phyloP scores from a whole-genome alignment of 2,329 filamentous ascomycete genomes.

The Uncinocarpus reesii region DNA sequence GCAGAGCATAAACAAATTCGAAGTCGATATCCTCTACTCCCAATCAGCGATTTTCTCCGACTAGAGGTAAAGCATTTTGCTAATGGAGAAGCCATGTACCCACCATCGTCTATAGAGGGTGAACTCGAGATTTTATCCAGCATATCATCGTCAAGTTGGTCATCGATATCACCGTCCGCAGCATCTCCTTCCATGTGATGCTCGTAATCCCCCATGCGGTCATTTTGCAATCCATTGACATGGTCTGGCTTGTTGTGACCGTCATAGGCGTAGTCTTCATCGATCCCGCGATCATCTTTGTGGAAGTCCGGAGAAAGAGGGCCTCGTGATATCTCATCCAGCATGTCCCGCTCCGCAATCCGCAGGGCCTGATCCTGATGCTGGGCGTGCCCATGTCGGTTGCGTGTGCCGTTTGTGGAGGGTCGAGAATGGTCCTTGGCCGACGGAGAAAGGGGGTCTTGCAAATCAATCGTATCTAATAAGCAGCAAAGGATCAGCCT shows the following conservation, averaged over 20 bases:
- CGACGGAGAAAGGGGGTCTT: conserved; percentile 67
- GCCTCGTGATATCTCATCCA: conserved; percentile 58
- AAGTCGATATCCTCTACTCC: conserved; percentile 96
- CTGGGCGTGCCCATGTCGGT: conserved; percentile 50
- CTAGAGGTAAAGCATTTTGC: neutral
- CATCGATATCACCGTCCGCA: conserved; percentile 56
- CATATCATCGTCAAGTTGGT: conserved; percentile 66
- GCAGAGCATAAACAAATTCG: conserved; percentile 95
- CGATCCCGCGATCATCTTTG: conserved; percentile 29
- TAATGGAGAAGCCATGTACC: conserved; percentile 44
- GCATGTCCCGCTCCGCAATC: conserved; percentile 65
- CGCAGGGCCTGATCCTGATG: conserved; percentile 80
- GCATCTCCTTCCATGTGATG: conserved; percentile 33
- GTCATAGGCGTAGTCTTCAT: conserved; percentile 26
- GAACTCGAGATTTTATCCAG: conserved; percentile 99
- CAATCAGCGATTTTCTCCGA: conserved; percentile 20
- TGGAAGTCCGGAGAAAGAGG: conserved; percentile 51
- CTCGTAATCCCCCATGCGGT: conserved; percentile 18
- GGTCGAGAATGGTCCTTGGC: conserved; percentile 65
- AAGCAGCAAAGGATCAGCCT: conserved; percentile 2
- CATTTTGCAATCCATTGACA: conserved; percentile 17
- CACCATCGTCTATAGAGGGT: conserved; percentile 98
- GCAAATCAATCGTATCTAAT: conserved; percentile 90
- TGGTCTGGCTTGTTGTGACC: conserved; percentile 26
- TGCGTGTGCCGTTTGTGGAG: conserved; percentile 40